These are phyloP conservation scores for Fusarium ambrosium DNA, from an alignment of 2,329 filamentous ascomycete species.

Conservation along the genomic window DNA sequence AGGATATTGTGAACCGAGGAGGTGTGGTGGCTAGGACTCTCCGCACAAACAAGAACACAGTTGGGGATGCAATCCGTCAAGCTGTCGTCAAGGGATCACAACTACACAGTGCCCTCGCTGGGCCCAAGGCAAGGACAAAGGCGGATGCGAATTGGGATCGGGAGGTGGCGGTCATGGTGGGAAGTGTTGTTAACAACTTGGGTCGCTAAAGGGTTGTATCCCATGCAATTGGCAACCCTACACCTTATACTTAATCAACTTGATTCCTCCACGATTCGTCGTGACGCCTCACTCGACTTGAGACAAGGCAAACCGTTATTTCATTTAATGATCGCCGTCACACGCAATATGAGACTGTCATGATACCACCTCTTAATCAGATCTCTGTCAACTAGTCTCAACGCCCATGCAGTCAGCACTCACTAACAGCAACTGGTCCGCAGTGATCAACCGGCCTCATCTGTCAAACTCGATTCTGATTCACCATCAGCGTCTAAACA, in stretches of 20 bases:
- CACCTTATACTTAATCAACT: conserved; percentile 1
- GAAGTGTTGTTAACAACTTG: conserved; percentile 77
- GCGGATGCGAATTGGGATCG: conserved; percentile 80
- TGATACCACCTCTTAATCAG: neutral
- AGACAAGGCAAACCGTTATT: neutral
- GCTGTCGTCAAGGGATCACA: conserved; percentile 85
- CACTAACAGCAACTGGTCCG: neutral
- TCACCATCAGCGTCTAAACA: conserved; percentile 9
- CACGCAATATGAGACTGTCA: neutral
- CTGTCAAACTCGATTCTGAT: conserved; percentile 10
- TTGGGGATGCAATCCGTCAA: conserved; percentile 83
- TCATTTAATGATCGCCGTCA: neutral
- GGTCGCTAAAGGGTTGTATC: conserved; percentile 51
- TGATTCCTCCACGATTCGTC: neutral
- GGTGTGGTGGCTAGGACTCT: conserved; percentile 88
- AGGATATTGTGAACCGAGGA: conserved; percentile 86
- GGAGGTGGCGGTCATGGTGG: conserved; percentile 95
- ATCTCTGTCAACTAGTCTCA: neutral
- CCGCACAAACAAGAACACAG: conserved; percentile 78
- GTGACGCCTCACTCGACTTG: neutral
- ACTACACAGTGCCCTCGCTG: conserved; percentile 68
- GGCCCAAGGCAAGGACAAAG: conserved; percentile 60
- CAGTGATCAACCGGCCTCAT: neutral
- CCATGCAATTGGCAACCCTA: neutral
- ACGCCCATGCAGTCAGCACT: neutral